Conservation (phyloP, 2,329 filamentous ascomycete genomes). For the Daldinia sp. region DNA sequence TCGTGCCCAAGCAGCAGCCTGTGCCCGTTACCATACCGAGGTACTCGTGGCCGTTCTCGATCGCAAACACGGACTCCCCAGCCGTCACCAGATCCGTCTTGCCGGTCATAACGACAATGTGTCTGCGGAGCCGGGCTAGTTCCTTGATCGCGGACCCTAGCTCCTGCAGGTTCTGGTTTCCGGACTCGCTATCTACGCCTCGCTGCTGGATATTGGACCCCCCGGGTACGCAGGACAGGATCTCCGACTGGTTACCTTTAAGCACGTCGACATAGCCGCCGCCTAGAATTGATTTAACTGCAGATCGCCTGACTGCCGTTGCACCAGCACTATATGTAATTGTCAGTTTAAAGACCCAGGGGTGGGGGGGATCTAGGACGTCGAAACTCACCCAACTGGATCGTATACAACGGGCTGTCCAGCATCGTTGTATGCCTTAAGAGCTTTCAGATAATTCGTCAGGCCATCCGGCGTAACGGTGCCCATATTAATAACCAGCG, state of each 20-base stretch:
- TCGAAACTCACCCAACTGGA: conserved; percentile 77
- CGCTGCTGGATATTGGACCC: conserved; percentile 69
- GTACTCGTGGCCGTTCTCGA: conserved; percentile 81
- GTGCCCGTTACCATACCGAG: conserved; percentile 80
- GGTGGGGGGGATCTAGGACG: neutral
- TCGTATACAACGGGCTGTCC: conserved; percentile 85
- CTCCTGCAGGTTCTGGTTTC: conserved; percentile 60
- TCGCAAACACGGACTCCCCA: conserved; percentile 72
- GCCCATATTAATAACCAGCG: conserved; percentile 94
- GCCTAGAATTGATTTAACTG: conserved; percentile 77
- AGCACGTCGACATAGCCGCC: conserved; percentile 86
- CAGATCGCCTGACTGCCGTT: conserved; percentile 77
- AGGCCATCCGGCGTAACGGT: conserved; percentile 83
- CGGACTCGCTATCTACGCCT: conserved; percentile 84
- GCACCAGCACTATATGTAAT: conserved; percentile 73
- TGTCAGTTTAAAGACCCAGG: conserved; percentile 52
- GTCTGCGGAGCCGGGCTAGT: conserved; percentile 76
- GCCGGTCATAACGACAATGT: conserved; percentile 86
- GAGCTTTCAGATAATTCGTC: conserved; percentile 76
- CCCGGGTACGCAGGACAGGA: conserved; percentile 75
- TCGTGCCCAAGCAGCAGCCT: conserved; percentile 87
- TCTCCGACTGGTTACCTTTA: conserved; percentile 94
- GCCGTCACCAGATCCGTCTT: conserved; percentile 82
- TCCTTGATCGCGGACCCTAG: conserved; percentile 72
- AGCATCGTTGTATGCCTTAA: conserved; percentile 83